These are phyloP conservation scores for Bisporella sp. DNA, from an alignment of 2,329 filamentous ascomycete genomes.

Conservation along the genomic window DNA sequence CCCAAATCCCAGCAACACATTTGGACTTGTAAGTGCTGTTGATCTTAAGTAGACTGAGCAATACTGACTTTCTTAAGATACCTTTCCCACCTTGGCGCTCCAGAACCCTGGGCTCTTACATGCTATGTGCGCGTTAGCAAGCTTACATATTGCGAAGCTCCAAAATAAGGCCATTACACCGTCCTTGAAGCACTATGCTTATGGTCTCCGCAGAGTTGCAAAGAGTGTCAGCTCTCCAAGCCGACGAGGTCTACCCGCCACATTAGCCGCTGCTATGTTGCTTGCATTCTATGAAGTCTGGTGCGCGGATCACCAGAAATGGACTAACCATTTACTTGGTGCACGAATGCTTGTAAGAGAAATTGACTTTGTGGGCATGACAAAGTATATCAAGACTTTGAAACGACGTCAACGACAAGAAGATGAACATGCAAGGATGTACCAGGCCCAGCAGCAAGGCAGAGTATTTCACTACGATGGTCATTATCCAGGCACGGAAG, in stretches of 20 bases:
- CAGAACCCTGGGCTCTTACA: constrained; percentile 83
- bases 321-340: constrained; percentile 87
- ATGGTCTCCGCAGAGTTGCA: constrained; percentile 71
- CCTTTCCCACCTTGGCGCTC: constrained; percentile 75
- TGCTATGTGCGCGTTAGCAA: constrained; percentile 80
- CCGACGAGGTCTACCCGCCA: constrained; percentile 68
- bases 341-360: constrained; percentile 77
- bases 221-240: constrained; percentile 64
- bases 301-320: constrained; percentile 89
- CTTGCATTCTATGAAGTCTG: constrained; percentile 92
- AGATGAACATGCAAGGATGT: constrained; percentile 7
- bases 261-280: constrained; percentile 79
- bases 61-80: constrained; percentile 42
- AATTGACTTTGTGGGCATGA: constrained; percentile 70
- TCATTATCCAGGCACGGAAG: constrained; percentile 8
- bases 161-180: constrained; percentile 68
- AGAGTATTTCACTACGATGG: constrained; percentile 5
- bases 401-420: constrained; percentile 34
- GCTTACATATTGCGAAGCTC: constrained; percentile 80
- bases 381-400: constrained; percentile 60
- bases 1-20: constrained; percentile 58
- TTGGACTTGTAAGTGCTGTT: constrained; percentile 48
- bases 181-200: constrained; percentile 87
- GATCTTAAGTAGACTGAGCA: not conserved
- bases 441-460: constrained; percentile 17